Conservation (phyloP, 1,139 yeast species). For the Arxiozyma slooffiae region DNA sequence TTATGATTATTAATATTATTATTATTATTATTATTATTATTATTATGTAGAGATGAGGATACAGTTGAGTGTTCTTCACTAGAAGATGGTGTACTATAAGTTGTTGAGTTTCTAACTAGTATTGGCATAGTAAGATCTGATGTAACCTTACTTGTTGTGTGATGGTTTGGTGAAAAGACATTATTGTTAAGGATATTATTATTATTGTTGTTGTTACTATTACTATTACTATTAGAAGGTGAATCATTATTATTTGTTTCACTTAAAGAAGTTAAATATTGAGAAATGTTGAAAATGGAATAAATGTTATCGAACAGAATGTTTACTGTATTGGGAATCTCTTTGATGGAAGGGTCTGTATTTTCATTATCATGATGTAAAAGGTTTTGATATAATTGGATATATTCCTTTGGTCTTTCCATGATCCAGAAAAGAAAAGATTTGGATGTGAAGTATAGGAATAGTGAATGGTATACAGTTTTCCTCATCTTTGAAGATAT, state of each 20-base stretch:
- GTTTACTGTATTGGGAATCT: slow-evolving; percentile 5
- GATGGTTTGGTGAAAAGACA: neutral
- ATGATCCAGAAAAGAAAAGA: slow-evolving; percentile 25
- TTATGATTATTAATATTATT: too few relatives aligned
- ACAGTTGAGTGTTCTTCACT: neutral
- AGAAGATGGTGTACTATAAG: slow-evolving; percentile 1
- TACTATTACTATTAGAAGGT: neutral
- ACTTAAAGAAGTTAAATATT: slow-evolving; percentile 7
- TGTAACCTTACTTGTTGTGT: neutral
- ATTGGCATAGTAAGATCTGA: neutral
- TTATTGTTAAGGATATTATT: neutral
- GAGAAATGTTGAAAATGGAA: slow-evolving; percentile 11
- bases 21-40: too few relatives aligned
- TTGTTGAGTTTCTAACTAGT: neutral
- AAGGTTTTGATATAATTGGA: slow-evolving; percentile 11
- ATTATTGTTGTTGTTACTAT: neutral
- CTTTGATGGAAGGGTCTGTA: slow-evolving; percentile 6
- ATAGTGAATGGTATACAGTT: slow-evolving; percentile 20
- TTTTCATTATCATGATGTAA: slow-evolving; percentile 5
- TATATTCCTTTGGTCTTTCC: slow-evolving; percentile 27
- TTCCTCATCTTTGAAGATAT: slow-evolving; percentile 19
- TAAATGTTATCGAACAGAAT: slow-evolving; percentile 15
- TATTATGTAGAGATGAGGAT: neutral
- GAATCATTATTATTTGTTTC: neutral
- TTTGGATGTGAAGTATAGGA: slow-evolving; percentile 23